Percentiles rank a stretch among this genome's conserved stretches.
phyloP scores from a whole-genome alignment of 2,329 filamentous ascomycete species.

The Penicillium sp. region DNA sequence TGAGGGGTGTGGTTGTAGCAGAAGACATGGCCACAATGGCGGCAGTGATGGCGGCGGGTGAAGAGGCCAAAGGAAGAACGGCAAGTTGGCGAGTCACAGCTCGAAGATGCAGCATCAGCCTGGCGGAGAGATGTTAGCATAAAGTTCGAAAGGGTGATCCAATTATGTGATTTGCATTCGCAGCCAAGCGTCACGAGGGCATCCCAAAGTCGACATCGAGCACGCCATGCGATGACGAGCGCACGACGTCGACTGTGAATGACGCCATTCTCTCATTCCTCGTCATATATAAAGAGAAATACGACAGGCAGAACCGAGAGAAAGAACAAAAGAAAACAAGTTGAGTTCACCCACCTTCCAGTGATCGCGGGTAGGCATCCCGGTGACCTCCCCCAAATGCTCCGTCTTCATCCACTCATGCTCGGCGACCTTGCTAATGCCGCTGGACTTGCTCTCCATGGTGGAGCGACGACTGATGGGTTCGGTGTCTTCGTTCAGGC shows the following conservation, averaged over 20 bases:
- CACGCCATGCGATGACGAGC: slow-evolving; percentile 33
- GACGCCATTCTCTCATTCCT: slow-evolving; percentile 21
- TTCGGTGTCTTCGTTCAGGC: slow-evolving; percentile 42
- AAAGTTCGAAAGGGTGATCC: background rate
- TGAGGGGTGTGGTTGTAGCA: slow-evolving; percentile 61
- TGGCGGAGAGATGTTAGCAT: slow-evolving; percentile 34
- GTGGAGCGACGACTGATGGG: slow-evolving; percentile 42
- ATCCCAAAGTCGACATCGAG: slow-evolving; percentile 11
- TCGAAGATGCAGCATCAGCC: slow-evolving; percentile 59
- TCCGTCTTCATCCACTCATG: slow-evolving; percentile 56
- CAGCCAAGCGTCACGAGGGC: too few species aligned
- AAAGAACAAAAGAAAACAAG: background rate
- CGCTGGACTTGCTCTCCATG: slow-evolving; percentile 44
- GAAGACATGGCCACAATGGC: slow-evolving; percentile 67
- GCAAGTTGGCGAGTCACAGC: slow-evolving; percentile 62
- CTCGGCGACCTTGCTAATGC: slow-evolving; percentile 52
- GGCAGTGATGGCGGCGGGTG: slow-evolving; percentile 66
- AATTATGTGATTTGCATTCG: background rate
- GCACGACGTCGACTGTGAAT: slow-evolving; percentile 24
- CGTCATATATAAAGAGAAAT: slow-evolving; percentile 24
- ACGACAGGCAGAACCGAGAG: background rate
- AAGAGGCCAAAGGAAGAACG: slow-evolving; percentile 62
- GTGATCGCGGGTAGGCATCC: slow-evolving; percentile 63
- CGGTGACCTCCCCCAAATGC: slow-evolving; percentile 59
- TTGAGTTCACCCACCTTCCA: slow-evolving; percentile 60